Conservation (phyloP, 129 eudicot genomes). For the Rutidosis leptorrhynchoides region DNA sequence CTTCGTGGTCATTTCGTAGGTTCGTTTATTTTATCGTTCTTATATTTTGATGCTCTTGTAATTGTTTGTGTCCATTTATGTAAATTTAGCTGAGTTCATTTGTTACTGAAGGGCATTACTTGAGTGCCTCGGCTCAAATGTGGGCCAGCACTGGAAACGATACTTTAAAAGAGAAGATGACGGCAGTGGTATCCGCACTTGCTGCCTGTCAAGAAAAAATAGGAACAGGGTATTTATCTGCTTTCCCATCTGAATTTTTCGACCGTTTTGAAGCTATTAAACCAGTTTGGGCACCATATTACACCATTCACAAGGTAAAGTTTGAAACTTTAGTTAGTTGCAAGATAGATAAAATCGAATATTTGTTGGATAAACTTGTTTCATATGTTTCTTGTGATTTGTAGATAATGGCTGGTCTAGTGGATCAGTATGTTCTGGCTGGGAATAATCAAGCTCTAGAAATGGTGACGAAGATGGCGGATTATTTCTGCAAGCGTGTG, state of each 20-base stretch:
- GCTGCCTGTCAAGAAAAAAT: conserved; percentile 64
- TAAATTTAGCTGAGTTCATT: neutral
- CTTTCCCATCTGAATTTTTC: conserved; percentile 72
- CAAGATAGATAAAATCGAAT: neutral
- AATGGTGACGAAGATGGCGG: conserved; percentile 70
- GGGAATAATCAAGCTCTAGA: conserved; percentile 49
- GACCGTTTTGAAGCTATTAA: conserved; percentile 68
- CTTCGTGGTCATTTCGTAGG: conserved; percentile 97
- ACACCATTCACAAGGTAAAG: conserved; percentile 89
- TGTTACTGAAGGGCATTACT: conserved; percentile 3
- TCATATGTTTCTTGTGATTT: conserved; percentile 22
- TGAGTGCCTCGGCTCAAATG: too few species aligned
- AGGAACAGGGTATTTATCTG: conserved; percentile 82
- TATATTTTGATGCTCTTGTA: conserved; percentile 8
- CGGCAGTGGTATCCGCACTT: conserved; percentile 32
- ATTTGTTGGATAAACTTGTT: neutral
- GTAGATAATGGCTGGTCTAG: conserved; percentile 87
- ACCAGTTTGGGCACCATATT: conserved; percentile 88
- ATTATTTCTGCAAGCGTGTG: conserved; percentile 73
- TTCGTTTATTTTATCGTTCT: conserved; percentile 29
- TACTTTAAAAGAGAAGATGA: conserved; percentile 40
- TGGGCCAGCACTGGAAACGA: conserved; percentile 33
- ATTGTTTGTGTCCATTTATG: conserved; percentile 8
- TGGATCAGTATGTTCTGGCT: conserved; percentile 72
- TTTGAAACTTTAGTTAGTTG: neutral